phyloP scores from a whole-genome alignment of 2,329 filamentous ascomycete genomes.

The Incumbomyces delicatus region DNA sequence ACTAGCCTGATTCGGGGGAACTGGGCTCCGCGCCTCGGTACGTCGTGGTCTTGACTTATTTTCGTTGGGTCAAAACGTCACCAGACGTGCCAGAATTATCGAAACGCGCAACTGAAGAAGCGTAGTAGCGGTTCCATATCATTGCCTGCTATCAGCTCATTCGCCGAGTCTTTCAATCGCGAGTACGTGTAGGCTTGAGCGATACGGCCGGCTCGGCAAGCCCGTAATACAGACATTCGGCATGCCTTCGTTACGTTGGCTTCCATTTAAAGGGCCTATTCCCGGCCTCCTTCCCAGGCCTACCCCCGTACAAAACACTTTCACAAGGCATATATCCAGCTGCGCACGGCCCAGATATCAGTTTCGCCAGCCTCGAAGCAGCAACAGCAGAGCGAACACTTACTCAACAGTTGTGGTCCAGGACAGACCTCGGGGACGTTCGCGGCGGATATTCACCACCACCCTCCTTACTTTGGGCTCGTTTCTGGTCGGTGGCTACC shows the following conservation, averaged over 20 bases:
- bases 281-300: background rate
- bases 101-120: no score
- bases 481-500: constrained; percentile 16
- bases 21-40: no score
- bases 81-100: no score
- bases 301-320: background rate
- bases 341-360: background rate
- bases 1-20: no score
- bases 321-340: background rate
- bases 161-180: no score
- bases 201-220: no score
- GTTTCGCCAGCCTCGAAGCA: background rate
- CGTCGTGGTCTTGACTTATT: no score
- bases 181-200: no score
- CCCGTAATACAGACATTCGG: background rate
- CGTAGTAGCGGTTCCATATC: no score
- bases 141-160: no score
- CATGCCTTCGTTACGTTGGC: constrained; percentile 3
- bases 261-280: constrained; percentile 4
- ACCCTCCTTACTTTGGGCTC: constrained; percentile 18
- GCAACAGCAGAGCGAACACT: background rate
- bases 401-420: constrained; percentile 19
- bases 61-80: no score
- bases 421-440: constrained; percentile 14
- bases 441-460: constrained; percentile 18